These are phyloP conservation scores for Ichthyophthirius multifiliis DNA, from an alignment of 169 alveolate species.

Conservation along the genomic window DNA sequence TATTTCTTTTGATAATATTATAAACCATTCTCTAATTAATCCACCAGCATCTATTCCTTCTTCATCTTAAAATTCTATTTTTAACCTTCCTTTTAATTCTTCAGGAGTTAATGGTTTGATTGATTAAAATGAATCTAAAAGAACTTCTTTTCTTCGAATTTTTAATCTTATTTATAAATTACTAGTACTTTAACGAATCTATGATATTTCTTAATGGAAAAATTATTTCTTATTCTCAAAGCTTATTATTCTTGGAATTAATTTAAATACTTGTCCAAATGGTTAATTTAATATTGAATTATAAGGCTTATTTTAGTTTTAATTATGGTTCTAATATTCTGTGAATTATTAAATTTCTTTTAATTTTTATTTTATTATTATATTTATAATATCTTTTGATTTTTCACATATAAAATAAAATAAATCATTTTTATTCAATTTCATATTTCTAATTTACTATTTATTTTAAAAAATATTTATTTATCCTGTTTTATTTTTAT, in stretches of 20 bases:
- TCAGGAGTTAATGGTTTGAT: slow-evolving; percentile 88
- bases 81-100: slow-evolving; percentile 93
- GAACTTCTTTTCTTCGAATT: slow-evolving; percentile 94
- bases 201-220: slow-evolving; percentile 89
- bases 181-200: slow-evolving; percentile 77
- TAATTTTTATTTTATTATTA: slow-evolving; percentile 34
- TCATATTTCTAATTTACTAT: slow-evolving; percentile 34
- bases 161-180: slow-evolving; percentile 79
- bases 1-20: slow-evolving; percentile 96
- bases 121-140: slow-evolving; percentile 93
- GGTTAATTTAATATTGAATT: slow-evolving; percentile 10
- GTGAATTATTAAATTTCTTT: slow-evolving; percentile 34
- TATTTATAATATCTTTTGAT: slow-evolving; percentile 43
- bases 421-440: slow-evolving; percentile 21
- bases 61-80: slow-evolving; percentile 95
- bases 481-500: slow-evolving; percentile 29
- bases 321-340: neutral
- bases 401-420: slow-evolving; percentile 57
- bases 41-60: slow-evolving; percentile 99
- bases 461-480: slow-evolving; percentile 19
- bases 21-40: slow-evolving; percentile 98
- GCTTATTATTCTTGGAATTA: slow-evolving; percentile 90
- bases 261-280: slow-evolving; percentile 41
- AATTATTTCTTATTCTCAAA: slow-evolving; percentile 96
- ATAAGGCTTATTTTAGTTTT: neutral